phyloP scores from a whole-genome alignment of 2,329 filamentous ascomycete species.

The Verticillium nubilum region DNA sequence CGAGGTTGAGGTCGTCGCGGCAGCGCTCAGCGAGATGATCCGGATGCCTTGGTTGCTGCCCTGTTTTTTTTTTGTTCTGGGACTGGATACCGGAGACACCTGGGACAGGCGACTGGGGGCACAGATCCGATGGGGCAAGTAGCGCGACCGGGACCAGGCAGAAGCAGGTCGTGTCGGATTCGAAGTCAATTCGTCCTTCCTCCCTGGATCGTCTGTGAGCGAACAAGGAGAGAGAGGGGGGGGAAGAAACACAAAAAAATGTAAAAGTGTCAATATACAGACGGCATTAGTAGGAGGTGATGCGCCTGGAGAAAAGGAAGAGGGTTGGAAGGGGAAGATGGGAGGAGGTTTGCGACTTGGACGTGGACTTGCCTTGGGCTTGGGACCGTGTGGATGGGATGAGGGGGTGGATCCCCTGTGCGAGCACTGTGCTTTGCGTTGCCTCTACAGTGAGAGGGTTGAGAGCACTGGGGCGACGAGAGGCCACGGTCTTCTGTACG shows the following conservation, averaged over 20 bases:
- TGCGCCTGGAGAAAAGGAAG: constrained; percentile 15
- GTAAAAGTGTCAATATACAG: constrained; percentile 15
- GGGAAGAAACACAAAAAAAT: constrained; percentile 8
- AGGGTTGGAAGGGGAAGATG: constrained; percentile 3
- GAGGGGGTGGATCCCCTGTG: background rate
- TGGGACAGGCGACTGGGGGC: constrained; percentile 1
- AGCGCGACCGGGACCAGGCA: background rate
- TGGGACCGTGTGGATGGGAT: background rate
- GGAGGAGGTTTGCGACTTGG: background rate
- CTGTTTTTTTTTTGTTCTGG: constrained; percentile 1
- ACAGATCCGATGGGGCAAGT: background rate
- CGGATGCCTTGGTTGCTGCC: background rate
- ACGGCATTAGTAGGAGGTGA: constrained; percentile 13
- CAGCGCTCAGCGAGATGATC: background rate
- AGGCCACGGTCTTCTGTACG: background rate
- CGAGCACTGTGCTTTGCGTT: background rate
- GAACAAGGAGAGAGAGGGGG: constrained; percentile 6
- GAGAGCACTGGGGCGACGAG: background rate
- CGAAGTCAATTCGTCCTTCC: constrained; percentile 8
- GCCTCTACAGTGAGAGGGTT: background rate
- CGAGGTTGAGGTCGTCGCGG: background rate
- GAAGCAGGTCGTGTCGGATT: background rate
- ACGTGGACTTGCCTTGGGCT: background rate
- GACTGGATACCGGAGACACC: background rate
- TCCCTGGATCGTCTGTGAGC: constrained; percentile 5